These are phyloP conservation scores for Suillus subluteus DNA, from an alignment of 768 basidiomycete species.

Conservation along the genomic window DNA sequence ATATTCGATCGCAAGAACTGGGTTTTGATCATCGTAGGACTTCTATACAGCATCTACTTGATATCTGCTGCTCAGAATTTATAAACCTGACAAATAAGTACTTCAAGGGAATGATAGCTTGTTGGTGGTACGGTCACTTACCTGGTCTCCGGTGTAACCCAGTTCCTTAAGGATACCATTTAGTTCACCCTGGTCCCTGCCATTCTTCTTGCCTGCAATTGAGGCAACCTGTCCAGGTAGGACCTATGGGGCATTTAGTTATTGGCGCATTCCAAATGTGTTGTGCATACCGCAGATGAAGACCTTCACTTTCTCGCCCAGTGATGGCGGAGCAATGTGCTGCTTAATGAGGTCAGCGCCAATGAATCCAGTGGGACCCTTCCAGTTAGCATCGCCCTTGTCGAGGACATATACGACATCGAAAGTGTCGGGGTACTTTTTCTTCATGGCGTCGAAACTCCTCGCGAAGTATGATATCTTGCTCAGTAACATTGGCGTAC, in stretches of 20 bases:
- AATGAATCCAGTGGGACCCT: conserved; percentile 77
- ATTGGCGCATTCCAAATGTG: background rate
- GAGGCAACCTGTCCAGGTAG: conserved; percentile 90
- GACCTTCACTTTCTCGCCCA: conserved; percentile 82
- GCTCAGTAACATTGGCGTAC: conserved; percentile 88
- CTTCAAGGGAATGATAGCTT: conserved; percentile 5
- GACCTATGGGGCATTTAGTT: conserved; percentile 45
- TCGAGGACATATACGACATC: conserved; percentile 88
- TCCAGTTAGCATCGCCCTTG: conserved; percentile 62
- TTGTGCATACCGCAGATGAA: conserved; percentile 79
- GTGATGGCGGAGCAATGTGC: conserved; percentile 63
- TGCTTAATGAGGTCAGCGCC: conserved; percentile 72
- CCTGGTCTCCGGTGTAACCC: conserved; percentile 87
- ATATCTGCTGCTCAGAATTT: conserved; percentile 37
- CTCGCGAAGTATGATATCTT: conserved; percentile 86
- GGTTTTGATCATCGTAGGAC: background rate
- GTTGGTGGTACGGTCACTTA: conserved; percentile 31
- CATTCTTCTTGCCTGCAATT: conserved; percentile 86
- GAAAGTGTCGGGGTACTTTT: conserved; percentile 70
- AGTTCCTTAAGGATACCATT: conserved; percentile 84
- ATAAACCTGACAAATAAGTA: conserved; percentile 36
- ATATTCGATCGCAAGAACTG: background rate
- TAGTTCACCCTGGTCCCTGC: conserved; percentile 83
- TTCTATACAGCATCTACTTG: conserved; percentile 4
- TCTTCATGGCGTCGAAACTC: conserved; percentile 73